phyloP scores from a whole-genome alignment of 345 rosid species.

The Barbarea vulgaris region DNA sequence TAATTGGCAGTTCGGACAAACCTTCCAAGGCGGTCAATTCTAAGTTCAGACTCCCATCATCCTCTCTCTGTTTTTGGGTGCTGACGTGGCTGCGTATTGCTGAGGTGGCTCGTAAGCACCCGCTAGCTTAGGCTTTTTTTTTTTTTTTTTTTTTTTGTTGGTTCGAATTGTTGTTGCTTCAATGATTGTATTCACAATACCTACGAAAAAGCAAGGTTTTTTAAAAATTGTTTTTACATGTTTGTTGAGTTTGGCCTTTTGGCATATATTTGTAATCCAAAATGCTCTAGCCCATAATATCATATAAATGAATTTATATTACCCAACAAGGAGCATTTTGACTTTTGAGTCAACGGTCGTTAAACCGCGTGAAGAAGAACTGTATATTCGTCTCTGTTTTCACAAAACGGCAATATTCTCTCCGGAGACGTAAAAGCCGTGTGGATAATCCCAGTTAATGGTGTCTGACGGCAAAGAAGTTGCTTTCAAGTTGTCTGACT shows the following conservation, averaged over 20 bases:
- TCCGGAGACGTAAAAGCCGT: not conserved
- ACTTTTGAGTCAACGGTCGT: constrained; percentile 24
- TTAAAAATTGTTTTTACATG: not conserved
- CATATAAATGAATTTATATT: not conserved
- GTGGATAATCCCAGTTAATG: constrained; percentile 35
- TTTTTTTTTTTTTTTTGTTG: too few species aligned
- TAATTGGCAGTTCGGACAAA: constrained; percentile 89
- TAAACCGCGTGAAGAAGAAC: constrained; percentile 28
- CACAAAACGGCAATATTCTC: not conserved
- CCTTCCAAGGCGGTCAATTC: constrained; percentile 76
- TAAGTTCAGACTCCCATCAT: constrained; percentile 4
- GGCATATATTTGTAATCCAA: not conserved
- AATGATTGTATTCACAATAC: constrained; percentile 28
- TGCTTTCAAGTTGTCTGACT: constrained; percentile 52
- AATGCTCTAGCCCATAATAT: not conserved
- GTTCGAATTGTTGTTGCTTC: not conserved
- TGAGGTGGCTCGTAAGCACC: constrained; percentile 78
- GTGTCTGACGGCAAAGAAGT: constrained; percentile 30
- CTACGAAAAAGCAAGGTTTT: constrained; percentile 15
- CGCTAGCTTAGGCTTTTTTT: constrained; percentile 49
- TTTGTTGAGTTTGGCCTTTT: constrained; percentile 7
- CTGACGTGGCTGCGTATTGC: constrained; percentile 52
- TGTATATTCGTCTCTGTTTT: constrained; percentile 28
- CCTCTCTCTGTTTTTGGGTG: constrained; percentile 27
- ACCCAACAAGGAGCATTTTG: not conserved